Evolutionary conservation across 2,329 filamentous ascomycete species (phyloP), one percentile per base, ranked within the genome.

Genomic region (Paraphoma chrysanthemicola): DNA sequence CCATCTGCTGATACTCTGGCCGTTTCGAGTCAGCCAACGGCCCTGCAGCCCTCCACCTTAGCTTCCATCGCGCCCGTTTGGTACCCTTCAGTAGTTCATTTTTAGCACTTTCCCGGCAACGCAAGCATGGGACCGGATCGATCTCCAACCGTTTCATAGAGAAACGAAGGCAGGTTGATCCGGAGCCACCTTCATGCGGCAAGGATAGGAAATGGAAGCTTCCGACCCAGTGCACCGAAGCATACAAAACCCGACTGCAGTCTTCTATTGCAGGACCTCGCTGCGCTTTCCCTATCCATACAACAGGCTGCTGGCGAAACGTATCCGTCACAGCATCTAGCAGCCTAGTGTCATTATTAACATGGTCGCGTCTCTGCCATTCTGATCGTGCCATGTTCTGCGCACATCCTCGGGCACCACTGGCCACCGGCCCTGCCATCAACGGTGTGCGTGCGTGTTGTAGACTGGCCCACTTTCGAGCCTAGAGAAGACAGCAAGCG

Each of bases 11-110:
- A 58, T 33, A 61, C 59, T 39, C 16, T 51, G 44, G 6, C 43
- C 45, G 59, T 62, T 62, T 62, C 59, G 59, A 53, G 56, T 43
- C 53, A 11, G 9, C 33, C 53, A 49, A 18, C 45, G 47, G n/a
- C 48, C 31, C 31, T 45, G 48, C 49, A 33, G 16, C 41, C 33
- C 38, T 36, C 33, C 10, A 17, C 48, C 44, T 10, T 42, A 47
- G 39, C 38, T 48, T 29, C 48, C 7, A 8, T 48, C 45, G 42
- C 46, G 38, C 30, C 45, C 17, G 41, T 31, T 31, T 45, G 49
- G 17, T 39, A 36, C 33, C 33, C 23, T 23, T 23, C 23, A 23
- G 33, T 36, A 36, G 33, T 10, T 39, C 48, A 36, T 50, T 50
- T 41, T 39, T 53, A 44, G 44, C 53, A 48, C 29, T 8, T 14